Evolutionary conservation across 495 filamentous ascomycete species (phyloP).

Genomic region (Hypoxylon subgilvum): DNA sequence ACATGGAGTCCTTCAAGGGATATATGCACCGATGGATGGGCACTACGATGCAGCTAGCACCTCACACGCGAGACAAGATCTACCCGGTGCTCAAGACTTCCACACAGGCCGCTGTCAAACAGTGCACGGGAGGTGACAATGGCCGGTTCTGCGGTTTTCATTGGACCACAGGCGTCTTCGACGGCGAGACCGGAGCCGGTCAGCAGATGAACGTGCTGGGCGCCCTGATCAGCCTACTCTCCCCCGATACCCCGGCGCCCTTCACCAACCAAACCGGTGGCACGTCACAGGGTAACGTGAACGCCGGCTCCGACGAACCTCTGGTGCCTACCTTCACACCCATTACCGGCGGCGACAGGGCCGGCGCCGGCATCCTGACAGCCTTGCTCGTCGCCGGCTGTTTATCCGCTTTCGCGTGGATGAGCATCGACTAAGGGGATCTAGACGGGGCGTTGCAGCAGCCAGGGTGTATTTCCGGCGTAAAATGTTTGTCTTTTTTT

Average conservation of each 20-base stretch:
- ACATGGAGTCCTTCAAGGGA: constrained; percentile 73
- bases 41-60: constrained; percentile 63
- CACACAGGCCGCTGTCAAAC: constrained; percentile 62
- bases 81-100: constrained; percentile 57
- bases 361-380: constrained; percentile 71
- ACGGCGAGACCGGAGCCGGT: constrained; percentile 56
- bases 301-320: constrained; percentile 53
- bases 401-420: constrained; percentile 54
- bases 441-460: neutral
- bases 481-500: constrained; percentile 11
- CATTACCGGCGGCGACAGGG: constrained; percentile 66
- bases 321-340: constrained; percentile 31
- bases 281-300: constrained; percentile 68
- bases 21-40: constrained; percentile 71
- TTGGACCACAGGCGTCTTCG: constrained; percentile 63
- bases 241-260: constrained; percentile 45
- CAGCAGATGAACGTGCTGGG: constrained; percentile 59
- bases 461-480: constrained; percentile 12
- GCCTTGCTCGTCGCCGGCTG: constrained; percentile 48
- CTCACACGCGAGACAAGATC: constrained; percentile 49
- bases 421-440: constrained; percentile 45
- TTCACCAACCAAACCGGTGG: constrained; percentile 65
- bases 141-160: constrained; percentile 63
- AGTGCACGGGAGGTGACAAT: constrained; percentile 61
- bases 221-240: constrained; percentile 39